Evolutionary conservation across 2,329 filamentous ascomycete genomes (phyloP), one percentile per base, ranked within the genome.

Genomic region (Hypoxylon sp.): DNA sequence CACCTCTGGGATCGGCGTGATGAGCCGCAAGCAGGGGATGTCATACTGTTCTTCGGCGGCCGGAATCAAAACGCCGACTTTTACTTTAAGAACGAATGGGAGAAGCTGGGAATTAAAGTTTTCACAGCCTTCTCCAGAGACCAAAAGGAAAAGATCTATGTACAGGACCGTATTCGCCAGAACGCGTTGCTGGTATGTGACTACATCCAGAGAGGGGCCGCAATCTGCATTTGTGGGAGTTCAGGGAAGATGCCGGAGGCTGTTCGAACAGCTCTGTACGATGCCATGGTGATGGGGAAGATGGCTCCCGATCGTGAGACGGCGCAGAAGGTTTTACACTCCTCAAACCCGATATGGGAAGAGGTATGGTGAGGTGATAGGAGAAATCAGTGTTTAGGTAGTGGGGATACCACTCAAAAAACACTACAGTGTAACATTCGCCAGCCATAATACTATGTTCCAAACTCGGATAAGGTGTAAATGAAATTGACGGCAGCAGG

Each of bases 1-100:
- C 85, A 98, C 72, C 85, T 96, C n/a, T 90, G 92, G 77, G 91
- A 97, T 72, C 91, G 94, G n/a, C 75, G 78, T 46, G 74, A 75
- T 0, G 71, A 79, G 26, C 51, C 70, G 65, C 70, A 14, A 29
- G 61, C 60, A 29, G 64, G 66, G 13, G 52, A 63, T 14, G 63
- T 77, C 2, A 74, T 93, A 0, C 84, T 99, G 1, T 91, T 98
- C 79, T 98, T 94, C 72, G 96, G 96, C 10, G 94, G 92, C 71
- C 90, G 96, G 33, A 97, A 93, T 74, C 81, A 84, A 10, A 74
- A 82, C 0, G 87, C 91, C 0, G 96, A 99, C 78, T 98, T 88
- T 80, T 94, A 94, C 81, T 99, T 96, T 78, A 80, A 84, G 4
- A 79, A 90, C 0, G 94, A 98, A 69, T 98, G 94, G 94, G 75